Conservation (phyloP, 108 stramenopile species). For the Stephanodiscus triporus region DNA sequence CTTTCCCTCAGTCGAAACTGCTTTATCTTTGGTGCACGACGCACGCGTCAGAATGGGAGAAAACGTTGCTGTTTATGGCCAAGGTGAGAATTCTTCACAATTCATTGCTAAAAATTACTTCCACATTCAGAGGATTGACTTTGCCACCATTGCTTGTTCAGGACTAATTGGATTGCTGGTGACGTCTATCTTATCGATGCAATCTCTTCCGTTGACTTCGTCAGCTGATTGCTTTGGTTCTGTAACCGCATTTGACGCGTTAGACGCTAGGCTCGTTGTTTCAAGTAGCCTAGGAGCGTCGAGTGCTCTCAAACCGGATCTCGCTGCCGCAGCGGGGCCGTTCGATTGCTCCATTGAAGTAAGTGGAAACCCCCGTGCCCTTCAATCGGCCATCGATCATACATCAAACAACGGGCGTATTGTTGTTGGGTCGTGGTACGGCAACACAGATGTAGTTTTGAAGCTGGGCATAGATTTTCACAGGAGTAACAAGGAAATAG, state of each 20-base stretch:
- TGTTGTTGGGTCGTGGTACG: conserved; percentile 91
- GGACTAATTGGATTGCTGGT: conserved; percentile 90
- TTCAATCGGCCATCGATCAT: conserved; percentile 86
- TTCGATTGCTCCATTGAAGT: conserved; percentile 93
- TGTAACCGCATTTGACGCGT: conserved; percentile 76
- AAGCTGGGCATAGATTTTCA: conserved; percentile 93
- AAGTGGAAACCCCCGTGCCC: conserved; percentile 81
- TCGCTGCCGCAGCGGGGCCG: conserved; percentile 52
- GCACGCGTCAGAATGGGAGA: conserved; percentile 85
- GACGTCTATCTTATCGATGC: conserved; percentile 67
- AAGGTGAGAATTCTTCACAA: conserved; percentile 37
- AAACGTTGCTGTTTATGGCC: conserved; percentile 87
- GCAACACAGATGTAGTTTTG: conserved; percentile 68
- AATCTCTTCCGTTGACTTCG: conserved; percentile 10
- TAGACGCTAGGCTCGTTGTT: conserved; percentile 73
- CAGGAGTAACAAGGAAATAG: conserved; percentile 85
- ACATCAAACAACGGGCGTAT: conserved; percentile 80
- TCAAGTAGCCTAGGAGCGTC: conserved; percentile 79
- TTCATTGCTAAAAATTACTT: neutral
- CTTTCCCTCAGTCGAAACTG: conserved; percentile 95
- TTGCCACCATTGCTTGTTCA: neutral
- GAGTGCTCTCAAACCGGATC: conserved; percentile 68
- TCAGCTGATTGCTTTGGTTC: conserved; percentile 40
- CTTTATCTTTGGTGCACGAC: conserved; percentile 90
- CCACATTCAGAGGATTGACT: neutral